Evolutionary conservation across 371 early-diverging fungal species (phyloP), one percentile per base, ranked within the genome.

Genomic region (Rhizopus microsporus): DNA sequence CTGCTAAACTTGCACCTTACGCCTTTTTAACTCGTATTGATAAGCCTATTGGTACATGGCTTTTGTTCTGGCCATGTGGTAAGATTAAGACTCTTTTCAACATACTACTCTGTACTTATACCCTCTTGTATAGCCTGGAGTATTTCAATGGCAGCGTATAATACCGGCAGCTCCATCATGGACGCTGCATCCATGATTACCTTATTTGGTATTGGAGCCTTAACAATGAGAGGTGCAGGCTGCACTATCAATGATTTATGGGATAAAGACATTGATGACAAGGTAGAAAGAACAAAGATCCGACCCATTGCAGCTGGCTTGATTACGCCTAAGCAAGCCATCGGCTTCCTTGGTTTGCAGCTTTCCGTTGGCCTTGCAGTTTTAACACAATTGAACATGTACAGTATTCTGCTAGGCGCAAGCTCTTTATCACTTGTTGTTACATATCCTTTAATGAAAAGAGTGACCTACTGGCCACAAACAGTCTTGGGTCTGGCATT

Each of bases 181-280:
- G 72, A 80, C 2, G 81, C 91, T 38, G 77, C 82, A 0, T 72
- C 72, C 17, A 90, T 87, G 83, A 63, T 95, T 13, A 86, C 82
- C 0, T 69, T 97, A n/a, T 97, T 97, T 81, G 90, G 88, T 16
- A 71, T 85, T 1, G 98, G 97, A 13, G 91, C 95, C 5, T 62
- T 96, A 2, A 81, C 93, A n/a, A 96, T 98, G 96, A 86, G 98
- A 23, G 95, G 96, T 3, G 97, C 96, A 17, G 97, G 97, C 17
- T 98, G 98, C 74, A 95, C 94, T 0, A 91, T 98, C 59, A 98
- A 98, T 70, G 98, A 97, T 67, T 74, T 98, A 62, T 96, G 96
- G 97, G 97, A 98, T 69, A 71, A 84, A 33, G 85, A 93, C 55
- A 83, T 94, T 43, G 97, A 98, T 70, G 83, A 83, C 48, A 85